phyloP scores from a whole-genome alignment of 305 asterid species.

The Fraxinus sp. region DNA sequence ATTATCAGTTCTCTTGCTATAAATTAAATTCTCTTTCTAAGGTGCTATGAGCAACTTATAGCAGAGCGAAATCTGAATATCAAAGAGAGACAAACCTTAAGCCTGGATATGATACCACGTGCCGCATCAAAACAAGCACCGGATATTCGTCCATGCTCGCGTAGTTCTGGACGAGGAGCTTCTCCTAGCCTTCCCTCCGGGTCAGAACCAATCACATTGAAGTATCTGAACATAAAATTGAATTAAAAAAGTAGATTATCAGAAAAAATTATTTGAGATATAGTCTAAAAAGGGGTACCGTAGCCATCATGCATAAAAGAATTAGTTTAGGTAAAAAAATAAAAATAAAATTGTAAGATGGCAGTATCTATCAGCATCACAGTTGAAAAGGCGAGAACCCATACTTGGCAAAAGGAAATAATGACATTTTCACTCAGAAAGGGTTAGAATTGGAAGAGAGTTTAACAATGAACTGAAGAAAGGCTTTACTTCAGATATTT shows the following conservation, averaged over 20 bases:
- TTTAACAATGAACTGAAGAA: not conserved
- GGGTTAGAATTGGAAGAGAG: not conserved
- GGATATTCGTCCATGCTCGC: slow-evolving; percentile 92
- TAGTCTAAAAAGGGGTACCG: not conserved
- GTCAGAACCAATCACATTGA: slow-evolving; percentile 98
- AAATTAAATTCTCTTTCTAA: not conserved
- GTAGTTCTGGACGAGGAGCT: slow-evolving; percentile 95
- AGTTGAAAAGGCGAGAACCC: not conserved
- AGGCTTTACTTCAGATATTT: not conserved
- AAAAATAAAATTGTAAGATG: not conserved
- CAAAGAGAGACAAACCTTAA: slow-evolving; percentile 50
- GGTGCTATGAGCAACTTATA: not conserved
- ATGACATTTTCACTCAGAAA: not conserved
- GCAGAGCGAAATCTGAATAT: not conserved
- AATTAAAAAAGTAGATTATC: not conserved
- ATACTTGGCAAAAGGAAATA: not conserved
- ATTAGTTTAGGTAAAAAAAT: not conserved
- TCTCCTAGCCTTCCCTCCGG: slow-evolving; percentile 96
- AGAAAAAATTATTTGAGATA: not conserved
- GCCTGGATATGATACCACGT: slow-evolving; percentile 82
- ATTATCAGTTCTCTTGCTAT: not conserved
- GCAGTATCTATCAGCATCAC: not conserved
- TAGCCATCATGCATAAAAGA: not conserved
- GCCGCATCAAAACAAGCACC: slow-evolving; percentile 99
- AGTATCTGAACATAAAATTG: slow-evolving; percentile 56